Evolutionary conservation across 129 eudicot species (phyloP).

Genomic region (Centella asiatica): DNA sequence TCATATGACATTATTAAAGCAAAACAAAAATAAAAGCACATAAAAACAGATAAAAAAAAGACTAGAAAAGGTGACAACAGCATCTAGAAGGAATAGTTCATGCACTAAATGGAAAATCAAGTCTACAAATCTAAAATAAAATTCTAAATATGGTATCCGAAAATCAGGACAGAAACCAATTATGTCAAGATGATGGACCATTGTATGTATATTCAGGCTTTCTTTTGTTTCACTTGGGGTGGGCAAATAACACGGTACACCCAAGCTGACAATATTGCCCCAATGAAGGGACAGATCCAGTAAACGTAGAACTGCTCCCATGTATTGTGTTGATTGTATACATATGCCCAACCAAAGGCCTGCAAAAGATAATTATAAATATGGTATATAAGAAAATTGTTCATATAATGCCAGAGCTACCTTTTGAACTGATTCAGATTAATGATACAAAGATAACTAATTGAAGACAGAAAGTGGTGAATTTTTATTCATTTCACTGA

Average conservation of each 20-base stretch:
- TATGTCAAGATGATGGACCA: background rate
- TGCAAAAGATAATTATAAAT: constrained; percentile 11
- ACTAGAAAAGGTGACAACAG: too few relatives aligned
- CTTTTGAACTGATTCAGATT: too few relatives aligned
- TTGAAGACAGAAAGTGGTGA: too few relatives aligned
- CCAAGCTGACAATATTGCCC: constrained; percentile 73
- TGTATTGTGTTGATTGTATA: constrained; percentile 56
- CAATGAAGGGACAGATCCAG: constrained; percentile 69
- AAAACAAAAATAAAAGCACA: too few relatives aligned
- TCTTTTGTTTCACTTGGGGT: constrained; percentile 45
- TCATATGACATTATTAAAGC: too few relatives aligned
- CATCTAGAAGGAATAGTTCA: too few relatives aligned
- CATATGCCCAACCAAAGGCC: constrained; percentile 89
- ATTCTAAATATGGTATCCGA: too few relatives aligned
- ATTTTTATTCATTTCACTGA: too few relatives aligned
- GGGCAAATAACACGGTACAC: constrained; percentile 59
- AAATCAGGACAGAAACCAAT: background rate
- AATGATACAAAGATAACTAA: too few relatives aligned
- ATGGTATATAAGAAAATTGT: background rate
- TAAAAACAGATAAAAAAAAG: too few relatives aligned
- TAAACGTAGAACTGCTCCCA: constrained; percentile 75
- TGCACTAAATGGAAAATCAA: too few relatives aligned
- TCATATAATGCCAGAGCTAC: background rate
- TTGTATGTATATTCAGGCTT: constrained; percentile 22
- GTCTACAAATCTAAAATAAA: too few relatives aligned